Base-by-base conservation (phyloP, 2,329 filamentous ascomycete species). In the Lachnellula suecica region DNA sequence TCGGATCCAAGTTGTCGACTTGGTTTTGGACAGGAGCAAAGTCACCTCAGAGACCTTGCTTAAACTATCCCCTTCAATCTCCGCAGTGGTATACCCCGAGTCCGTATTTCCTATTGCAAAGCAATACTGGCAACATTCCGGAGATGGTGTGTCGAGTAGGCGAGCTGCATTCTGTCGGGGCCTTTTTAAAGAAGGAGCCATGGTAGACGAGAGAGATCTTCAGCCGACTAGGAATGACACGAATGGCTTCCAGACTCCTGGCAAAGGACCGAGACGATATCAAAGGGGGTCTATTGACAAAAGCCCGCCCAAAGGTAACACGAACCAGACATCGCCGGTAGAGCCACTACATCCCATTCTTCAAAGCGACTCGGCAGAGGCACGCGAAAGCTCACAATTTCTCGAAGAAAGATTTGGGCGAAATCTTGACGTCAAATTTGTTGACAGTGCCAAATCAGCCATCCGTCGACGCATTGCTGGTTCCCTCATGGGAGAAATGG, bases 101-200 rank as follows among this genome's bases (percentile, higher is more conserved):
- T 81, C 84, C 11, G 72, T 83, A 17, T 92, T 87, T 62, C 72
- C 82, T 4, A 71, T 88, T 53, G 89, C 91, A n/a, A 97, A 97
- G 70, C 83, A 91, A 64, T 97, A 96, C 65, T 99, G 94, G 94
- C 94, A 97, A 69, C 94, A 99, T 70, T 88, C 89, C 1, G 94
- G 94, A 19, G 92, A 96, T 56, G 94, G 94, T 15, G 79, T 96
- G 13, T 97, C 92, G 1, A 97, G 92, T 68, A 85, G 94, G 45
- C 83, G 91, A 37, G 92, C 91, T 29, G 93, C 97, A 67, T 97
- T 96, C 70, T 96, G 89, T 66, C 84, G 91, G 54, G 77, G 80
- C 38, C 79, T 93, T 2, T 82, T 95, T 58, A 79, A 80, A 34
- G 85, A 93, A 56, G 85, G 85, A 0, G 74, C 88, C 38, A 74